Evolutionary conservation across 1,284 basidiomycete species (phyloP), one percentile per base, ranked within the genome.

Genomic region (Naganishia sp.): DNA sequence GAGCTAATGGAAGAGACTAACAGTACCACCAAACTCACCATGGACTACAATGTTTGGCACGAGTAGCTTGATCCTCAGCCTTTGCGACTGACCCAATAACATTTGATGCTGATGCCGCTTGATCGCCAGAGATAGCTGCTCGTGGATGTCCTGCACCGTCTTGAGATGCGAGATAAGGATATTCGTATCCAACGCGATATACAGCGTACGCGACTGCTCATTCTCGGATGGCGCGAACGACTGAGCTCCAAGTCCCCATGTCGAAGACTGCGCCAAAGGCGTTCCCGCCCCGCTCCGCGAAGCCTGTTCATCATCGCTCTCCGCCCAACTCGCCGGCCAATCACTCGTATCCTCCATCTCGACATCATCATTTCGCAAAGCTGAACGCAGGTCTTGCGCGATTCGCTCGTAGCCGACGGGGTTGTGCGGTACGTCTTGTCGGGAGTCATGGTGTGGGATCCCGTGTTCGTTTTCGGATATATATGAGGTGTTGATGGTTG

Each of bases 181-280:
- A 50, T 77, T 77, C 43, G 76, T 77, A 52, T 77, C 76, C 7
- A 77, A 49, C 6, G 70, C 72, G 13, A 77, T 55, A 53, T 72
- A 75, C 25, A 45, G 41, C 35, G 35, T 39, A 39, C 35, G 35
- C 0, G 35, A 13, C 13, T 9, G 2, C 35, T 1, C 1, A 39
- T 39, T 39, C 35, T 39, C 35, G 35, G 35, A 39, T 39, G 35
- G 7, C 7, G 7, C 35, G 35, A 13, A 39, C 7, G 35, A 39
- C 35, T 39, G 35, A 13, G 35, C 35, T 13, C 10, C 10, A 39
- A 39, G 35, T 39, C 35, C 13, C 35, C 3, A 39, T 9, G 13
- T 13, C 13, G 35, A 39, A 39, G 35, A 39, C 35, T 39, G 35
- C 35, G 13, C 35, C 3, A 39, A 13, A 9, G 35, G 7, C 21